Evolutionary conservation across 2,329 filamentous ascomycete genomes (phyloP).

Genomic region (Thermothelomyces thermophilus): DNA sequence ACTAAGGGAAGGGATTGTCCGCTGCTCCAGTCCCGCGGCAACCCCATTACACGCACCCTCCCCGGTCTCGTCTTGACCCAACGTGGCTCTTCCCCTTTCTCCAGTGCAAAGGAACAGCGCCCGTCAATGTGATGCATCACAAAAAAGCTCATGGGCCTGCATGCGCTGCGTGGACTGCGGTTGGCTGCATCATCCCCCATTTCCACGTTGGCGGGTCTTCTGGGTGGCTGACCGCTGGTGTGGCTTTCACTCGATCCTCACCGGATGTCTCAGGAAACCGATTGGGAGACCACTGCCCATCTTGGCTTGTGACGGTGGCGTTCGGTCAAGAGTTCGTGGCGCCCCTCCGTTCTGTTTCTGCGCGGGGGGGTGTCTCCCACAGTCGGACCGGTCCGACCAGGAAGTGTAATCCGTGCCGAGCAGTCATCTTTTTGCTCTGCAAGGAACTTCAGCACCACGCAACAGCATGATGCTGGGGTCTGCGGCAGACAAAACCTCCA

Average conservation of each 20-base stretch:
- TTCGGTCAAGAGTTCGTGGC: background rate
- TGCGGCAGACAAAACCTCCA: background rate
- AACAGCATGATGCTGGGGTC: no score
- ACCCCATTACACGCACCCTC: no score
- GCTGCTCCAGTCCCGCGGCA: no score
- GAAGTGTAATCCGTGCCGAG: background rate
- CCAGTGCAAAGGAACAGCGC: background rate
- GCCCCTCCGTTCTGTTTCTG: background rate
- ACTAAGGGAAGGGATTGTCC: no score
- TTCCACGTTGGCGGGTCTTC: background rate
- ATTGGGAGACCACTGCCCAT: background rate
- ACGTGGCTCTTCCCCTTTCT: background rate
- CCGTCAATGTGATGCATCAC: background rate
- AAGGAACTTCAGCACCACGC: no score
- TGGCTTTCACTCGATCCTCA: slow-evolving; percentile 2
- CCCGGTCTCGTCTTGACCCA: no score
- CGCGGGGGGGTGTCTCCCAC: no score
- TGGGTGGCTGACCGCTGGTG: background rate
- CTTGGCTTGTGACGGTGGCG: slow-evolving; percentile 10
- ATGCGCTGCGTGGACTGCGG: background rate
- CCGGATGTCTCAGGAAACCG: slow-evolving; percentile 7
- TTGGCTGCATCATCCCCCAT: background rate
- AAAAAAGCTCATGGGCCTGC: background rate
- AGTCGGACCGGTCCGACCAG: no score
- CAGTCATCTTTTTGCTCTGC: background rate